Conservation (phyloP, 257 asterid species). For the Solanum arcanum region DNA sequence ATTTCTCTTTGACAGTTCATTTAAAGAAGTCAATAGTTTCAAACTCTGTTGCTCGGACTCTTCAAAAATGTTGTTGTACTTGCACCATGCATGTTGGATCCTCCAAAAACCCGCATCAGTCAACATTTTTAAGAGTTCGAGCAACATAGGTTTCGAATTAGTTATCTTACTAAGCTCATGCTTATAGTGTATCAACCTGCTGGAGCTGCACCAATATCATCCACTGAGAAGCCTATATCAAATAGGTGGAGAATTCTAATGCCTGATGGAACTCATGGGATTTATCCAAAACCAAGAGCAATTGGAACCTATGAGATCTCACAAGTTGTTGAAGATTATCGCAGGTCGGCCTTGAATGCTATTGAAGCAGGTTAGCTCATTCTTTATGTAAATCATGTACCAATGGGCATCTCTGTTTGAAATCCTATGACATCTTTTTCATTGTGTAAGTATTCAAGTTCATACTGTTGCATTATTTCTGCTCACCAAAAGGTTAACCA, state of each 20-base stretch:
- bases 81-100: neutral
- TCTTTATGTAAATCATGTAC: neutral
- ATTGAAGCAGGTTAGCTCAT: slow-evolving; percentile 68
- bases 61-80: neutral
- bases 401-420: neutral
- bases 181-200: slow-evolving; percentile 60
- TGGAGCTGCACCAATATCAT: slow-evolving; percentile 59
- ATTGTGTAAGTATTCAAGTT: neutral
- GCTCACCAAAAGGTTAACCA: neutral
- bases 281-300: slow-evolving; percentile 65
- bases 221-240: slow-evolving; percentile 87
- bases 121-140: neutral
- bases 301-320: slow-evolving; percentile 39
- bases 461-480: neutral
- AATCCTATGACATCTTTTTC: neutral
- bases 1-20: neutral
- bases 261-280: slow-evolving; percentile 60
- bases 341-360: slow-evolving; percentile 81
- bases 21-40: neutral
- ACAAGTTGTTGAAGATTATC: slow-evolving; percentile 53
- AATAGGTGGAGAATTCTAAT: slow-evolving; percentile 83
- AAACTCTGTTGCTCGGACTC: neutral
- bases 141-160: neutral
- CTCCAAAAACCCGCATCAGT: neutral
- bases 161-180: neutral